Evolutionary conservation across 139 green algal genomes (phyloP).

Genomic region (Chlorella vulgaris): DNA sequence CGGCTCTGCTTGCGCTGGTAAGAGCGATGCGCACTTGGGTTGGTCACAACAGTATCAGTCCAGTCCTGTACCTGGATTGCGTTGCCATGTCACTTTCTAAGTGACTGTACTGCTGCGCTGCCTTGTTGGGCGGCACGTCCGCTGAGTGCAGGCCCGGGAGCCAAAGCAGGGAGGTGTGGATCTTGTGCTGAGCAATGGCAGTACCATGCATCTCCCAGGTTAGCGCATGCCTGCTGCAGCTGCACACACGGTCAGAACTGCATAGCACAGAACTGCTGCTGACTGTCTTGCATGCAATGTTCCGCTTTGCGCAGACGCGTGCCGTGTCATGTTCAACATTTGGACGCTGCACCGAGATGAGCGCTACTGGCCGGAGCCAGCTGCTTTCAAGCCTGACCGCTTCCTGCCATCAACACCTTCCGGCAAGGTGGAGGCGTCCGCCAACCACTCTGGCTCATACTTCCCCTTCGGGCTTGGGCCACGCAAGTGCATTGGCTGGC

Average conservation of each 20-base stretch:
- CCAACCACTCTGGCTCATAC: constrained; percentile 46
- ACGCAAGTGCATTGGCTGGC: constrained; percentile 61
- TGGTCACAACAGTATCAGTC: too few species aligned
- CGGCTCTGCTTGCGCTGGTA: constrained; percentile 31
- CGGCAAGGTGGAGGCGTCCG: not conserved
- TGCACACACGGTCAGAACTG: too few species aligned
- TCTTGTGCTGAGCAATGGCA: not conserved
- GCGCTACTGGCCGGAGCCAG: not conserved
- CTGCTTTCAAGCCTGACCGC: constrained; percentile 39
- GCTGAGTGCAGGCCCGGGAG: constrained; percentile 34
- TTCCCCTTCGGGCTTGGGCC: constrained; percentile 62
- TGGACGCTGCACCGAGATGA: constrained; percentile 37
- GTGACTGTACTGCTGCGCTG: too few species aligned
- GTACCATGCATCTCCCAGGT: not conserved
- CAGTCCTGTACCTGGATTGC: too few species aligned
- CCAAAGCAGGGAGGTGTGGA: not conserved
- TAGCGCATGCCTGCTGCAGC: too few species aligned
- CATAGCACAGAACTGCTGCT: too few species aligned
- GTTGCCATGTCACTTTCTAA: too few species aligned
- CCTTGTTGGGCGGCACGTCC: too few species aligned
- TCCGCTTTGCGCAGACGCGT: constrained; percentile 45
- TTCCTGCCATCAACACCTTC: constrained; percentile 58
- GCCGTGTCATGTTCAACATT: constrained; percentile 52
- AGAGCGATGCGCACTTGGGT: not conserved
- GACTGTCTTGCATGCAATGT: not conserved